Percentiles rank a stretch among this genome's conserved stretches.
phyloP scores from a whole-genome alignment of 2,329 filamentous ascomycete species.

The Cordyceps farinosa region DNA sequence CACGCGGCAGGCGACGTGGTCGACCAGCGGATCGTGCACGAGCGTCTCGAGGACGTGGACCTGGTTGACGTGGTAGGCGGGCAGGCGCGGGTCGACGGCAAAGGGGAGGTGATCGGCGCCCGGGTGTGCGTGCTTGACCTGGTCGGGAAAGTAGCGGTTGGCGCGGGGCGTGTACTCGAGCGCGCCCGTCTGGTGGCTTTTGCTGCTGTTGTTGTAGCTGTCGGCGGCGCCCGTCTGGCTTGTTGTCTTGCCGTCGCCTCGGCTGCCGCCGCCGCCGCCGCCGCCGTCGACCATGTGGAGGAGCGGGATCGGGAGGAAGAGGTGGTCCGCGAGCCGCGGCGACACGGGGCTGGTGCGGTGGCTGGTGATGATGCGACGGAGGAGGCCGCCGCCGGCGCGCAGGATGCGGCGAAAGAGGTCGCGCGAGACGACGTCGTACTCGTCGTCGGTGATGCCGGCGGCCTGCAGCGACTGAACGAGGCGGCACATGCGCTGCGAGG shows the following conservation, averaged over 20 bases:
- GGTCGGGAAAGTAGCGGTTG: not conserved
- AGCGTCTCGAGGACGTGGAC: conserved; percentile 10
- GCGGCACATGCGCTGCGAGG: conserved; percentile 25
- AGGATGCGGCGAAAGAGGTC: not conserved
- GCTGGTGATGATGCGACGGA: not conserved
- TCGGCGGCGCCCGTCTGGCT: too few relatives aligned
- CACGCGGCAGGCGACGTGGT: conserved; percentile 12
- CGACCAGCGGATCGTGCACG: not conserved
- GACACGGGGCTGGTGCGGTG: not conserved
- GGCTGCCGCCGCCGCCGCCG: not conserved
- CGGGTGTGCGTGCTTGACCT: not conserved
- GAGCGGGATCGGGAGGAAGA: conserved; percentile 6
- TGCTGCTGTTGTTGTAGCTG: too few relatives aligned
- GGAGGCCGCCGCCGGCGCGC: not conserved
- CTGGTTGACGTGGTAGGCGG: not conserved
- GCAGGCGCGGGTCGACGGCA: conserved; percentile 1
- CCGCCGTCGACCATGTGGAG: not conserved
- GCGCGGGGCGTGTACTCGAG: not conserved
- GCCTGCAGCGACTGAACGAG: conserved; percentile 35
- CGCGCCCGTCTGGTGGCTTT: not conserved
- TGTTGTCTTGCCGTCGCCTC: too few relatives aligned
- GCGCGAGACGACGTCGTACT: not conserved
- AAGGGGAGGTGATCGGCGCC: conserved; percentile 6
- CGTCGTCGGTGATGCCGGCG: not conserved
- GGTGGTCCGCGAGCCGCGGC: not conserved